These are phyloP conservation scores for Selaginella moellendorffii DNA, from an alignment of 75 land plant species.

Conservation along the genomic window DNA sequence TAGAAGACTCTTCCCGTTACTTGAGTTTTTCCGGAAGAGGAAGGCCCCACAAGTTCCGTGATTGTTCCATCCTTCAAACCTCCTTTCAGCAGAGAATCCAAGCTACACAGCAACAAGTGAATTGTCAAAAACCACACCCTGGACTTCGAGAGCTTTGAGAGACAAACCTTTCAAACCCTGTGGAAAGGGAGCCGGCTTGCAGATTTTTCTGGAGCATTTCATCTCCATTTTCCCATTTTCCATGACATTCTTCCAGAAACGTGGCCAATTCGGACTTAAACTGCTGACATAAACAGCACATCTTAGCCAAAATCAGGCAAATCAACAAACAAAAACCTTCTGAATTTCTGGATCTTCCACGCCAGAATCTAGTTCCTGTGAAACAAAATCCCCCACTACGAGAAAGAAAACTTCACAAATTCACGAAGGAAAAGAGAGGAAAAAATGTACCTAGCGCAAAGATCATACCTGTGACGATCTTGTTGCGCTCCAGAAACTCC, in stretches of 20 bases:
- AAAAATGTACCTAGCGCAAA: not conserved
- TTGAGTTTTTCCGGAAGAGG: constrained; percentile 91
- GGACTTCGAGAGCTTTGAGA: not conserved
- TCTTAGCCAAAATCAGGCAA: too few relatives aligned
- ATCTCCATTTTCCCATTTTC: not conserved
- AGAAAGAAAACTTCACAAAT: too few relatives aligned
- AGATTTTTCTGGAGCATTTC: not conserved
- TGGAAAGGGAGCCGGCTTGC: not conserved
- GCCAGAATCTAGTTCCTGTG: not conserved
- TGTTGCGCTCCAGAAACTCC: constrained; percentile 3
- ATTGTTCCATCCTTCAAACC: constrained; percentile 63
- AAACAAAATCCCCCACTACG: not conserved
- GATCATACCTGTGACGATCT: constrained; percentile 12
- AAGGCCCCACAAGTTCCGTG: constrained; percentile 70
- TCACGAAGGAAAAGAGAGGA: not conserved
- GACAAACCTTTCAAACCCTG: not conserved
- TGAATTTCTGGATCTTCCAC: not conserved
- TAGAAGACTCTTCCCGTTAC: constrained; percentile 18
- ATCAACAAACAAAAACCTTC: not conserved
- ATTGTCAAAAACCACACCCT: not conserved
- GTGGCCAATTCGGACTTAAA: not conserved
- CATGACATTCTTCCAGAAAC: not conserved
- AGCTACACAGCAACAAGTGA: constrained; percentile 19
- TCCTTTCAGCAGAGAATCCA: constrained; percentile 55
- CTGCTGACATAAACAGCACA: not conserved